Conservation (phyloP, 257 asterid genomes). For the Buddleja alternifolia region DNA sequence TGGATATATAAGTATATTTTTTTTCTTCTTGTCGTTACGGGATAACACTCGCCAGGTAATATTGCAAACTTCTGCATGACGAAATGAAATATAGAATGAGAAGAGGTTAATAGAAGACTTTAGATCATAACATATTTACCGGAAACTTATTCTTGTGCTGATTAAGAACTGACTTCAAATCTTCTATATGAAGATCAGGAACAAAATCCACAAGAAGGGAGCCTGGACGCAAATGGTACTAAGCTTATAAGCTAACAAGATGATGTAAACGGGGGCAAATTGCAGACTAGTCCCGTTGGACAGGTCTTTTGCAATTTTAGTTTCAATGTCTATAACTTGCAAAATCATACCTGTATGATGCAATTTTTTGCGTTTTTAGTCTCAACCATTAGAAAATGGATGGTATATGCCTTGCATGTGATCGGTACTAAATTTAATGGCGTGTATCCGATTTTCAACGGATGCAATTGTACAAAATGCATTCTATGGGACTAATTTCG, state of each 20-base stretch:
- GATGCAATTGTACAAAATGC: too few relatives aligned
- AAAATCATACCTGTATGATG: too few relatives aligned
- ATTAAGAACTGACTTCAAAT: conserved; percentile 62
- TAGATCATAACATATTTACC: conserved; percentile 48
- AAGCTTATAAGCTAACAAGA: conserved; percentile 32
- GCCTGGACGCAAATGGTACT: conserved; percentile 54
- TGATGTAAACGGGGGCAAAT: conserved; percentile 14
- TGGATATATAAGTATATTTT: neutral
- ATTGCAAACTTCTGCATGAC: neutral
- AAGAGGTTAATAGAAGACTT: neutral
- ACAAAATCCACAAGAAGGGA: conserved; percentile 76
- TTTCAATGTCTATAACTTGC: too few relatives aligned
- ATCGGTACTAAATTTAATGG: too few relatives aligned
- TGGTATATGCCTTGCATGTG: too few relatives aligned
- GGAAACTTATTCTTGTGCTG: conserved; percentile 67
- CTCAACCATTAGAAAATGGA: too few relatives aligned
- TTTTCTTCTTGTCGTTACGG: neutral
- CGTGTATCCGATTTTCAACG: too few relatives aligned
- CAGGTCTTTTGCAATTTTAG: too few relatives aligned
- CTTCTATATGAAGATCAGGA: conserved; percentile 72
- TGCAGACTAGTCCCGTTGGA: too few relatives aligned
- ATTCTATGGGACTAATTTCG: too few relatives aligned
- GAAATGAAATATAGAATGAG: conserved; percentile 11
- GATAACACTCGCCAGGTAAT: conserved; percentile 16
- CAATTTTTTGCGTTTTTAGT: too few relatives aligned